Conservation (phyloP, 2,329 filamentous ascomycete genomes). For the Lasiodiplodia citricola region DNA sequence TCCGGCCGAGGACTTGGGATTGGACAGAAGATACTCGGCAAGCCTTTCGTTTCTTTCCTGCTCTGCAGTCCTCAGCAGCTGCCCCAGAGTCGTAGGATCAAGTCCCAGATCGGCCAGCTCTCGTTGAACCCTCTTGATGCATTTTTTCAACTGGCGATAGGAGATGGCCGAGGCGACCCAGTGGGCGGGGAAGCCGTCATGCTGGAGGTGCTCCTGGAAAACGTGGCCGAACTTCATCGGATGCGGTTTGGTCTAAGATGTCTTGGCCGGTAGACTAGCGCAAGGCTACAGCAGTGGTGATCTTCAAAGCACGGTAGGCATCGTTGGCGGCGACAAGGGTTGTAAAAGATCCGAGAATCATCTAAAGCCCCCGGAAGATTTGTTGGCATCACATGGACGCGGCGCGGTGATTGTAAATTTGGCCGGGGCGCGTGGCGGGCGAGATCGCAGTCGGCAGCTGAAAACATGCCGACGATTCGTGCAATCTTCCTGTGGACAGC, state of each 20-base stretch:
- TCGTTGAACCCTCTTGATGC: constrained; percentile 77
- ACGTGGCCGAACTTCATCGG: constrained; percentile 88
- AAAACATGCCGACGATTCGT: not conserved
- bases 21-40: constrained; percentile 19
- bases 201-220: constrained; percentile 72
- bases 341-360: not conserved
- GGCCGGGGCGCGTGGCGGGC: constrained; percentile 11
- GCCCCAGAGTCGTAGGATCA: constrained; percentile 70
- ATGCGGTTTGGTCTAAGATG: constrained; percentile 1
- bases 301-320: not conserved
- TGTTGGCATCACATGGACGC: not conserved
- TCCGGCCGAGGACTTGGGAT: not conserved
- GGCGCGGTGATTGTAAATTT: constrained; percentile 3
- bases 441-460: not conserved
- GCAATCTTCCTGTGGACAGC: not conserved
- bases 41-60: constrained; percentile 27
- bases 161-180: constrained; percentile 78
- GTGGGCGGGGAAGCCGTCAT: constrained; percentile 75
- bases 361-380: not conserved
- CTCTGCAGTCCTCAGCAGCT: constrained; percentile 57
- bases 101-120: constrained; percentile 76
- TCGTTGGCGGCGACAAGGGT: not conserved
- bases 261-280: not conserved
- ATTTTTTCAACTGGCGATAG: constrained; percentile 86
- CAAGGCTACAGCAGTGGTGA: not conserved